Percentiles rank a stretch among this genome's conserved stretches.
phyloP scores from a whole-genome alignment of 768 basidiomycete species.

The Lactifluus volemus region DNA sequence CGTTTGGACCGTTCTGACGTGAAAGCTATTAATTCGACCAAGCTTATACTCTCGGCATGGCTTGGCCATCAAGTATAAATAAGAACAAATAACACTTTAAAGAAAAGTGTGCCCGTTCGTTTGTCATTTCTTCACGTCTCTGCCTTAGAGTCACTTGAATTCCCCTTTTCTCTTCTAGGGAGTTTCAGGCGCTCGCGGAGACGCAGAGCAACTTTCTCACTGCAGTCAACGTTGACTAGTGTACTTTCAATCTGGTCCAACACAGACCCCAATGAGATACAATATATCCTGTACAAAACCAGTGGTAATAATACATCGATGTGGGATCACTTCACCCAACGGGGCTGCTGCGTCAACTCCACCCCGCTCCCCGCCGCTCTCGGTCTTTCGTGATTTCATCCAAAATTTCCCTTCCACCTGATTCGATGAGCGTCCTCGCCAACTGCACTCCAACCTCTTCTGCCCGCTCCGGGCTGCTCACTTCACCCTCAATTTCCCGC shows the following conservation, averaged over 20 bases:
- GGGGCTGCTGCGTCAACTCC: neutral
- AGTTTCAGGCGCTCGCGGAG: slow-evolving; percentile 23
- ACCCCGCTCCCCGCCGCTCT: slow-evolving; percentile 33
- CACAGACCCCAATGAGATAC: slow-evolving; percentile 19
- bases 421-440: slow-evolving; percentile 53
- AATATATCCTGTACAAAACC: slow-evolving; percentile 1
- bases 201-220: slow-evolving; percentile 20
- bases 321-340: neutral
- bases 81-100: slow-evolving; percentile 13
- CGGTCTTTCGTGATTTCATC: slow-evolving; percentile 74
- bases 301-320: neutral
- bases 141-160: slow-evolving; percentile 25
- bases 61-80: neutral
- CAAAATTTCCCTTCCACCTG: slow-evolving; percentile 72
- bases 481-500: slow-evolving; percentile 43
- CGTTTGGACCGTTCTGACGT: neutral
- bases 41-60: neutral
- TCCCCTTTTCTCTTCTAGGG: slow-evolving; percentile 18
- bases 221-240: slow-evolving; percentile 18
- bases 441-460: slow-evolving; percentile 60
- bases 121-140: slow-evolving; percentile 17
- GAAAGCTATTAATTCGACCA: neutral
- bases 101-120: neutral
- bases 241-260: slow-evolving; percentile 11
- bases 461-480: slow-evolving; percentile 48